phyloP scores from a whole-genome alignment of 2,329 filamentous ascomycete species.

The Nectriaceae sp. region DNA sequence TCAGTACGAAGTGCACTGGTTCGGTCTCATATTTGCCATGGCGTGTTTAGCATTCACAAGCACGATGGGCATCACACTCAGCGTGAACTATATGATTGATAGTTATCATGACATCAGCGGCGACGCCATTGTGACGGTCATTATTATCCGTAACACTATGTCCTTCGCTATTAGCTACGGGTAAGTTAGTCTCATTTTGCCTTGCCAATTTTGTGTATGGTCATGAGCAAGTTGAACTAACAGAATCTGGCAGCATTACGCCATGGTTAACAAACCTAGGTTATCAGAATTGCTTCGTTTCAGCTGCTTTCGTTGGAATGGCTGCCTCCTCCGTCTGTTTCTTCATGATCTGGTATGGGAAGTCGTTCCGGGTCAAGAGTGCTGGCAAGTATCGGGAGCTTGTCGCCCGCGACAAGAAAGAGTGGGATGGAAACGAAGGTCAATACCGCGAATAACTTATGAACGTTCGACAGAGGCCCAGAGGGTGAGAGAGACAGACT shows the following conservation, averaged over 20 bases:
- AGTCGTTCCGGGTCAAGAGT: slow-evolving; percentile 24
- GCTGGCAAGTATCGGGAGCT: slow-evolving; percentile 15
- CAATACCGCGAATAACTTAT: too few relatives aligned
- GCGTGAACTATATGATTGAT: slow-evolving; percentile 40
- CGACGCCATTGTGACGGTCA: slow-evolving; percentile 39
- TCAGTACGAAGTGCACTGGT: slow-evolving; percentile 39
- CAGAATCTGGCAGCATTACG: slow-evolving; percentile 3
- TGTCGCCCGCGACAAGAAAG: slow-evolving; percentile 5
- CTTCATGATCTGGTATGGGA: slow-evolving; percentile 50
- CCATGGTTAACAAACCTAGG: slow-evolving; percentile 11
- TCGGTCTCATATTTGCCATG: slow-evolving; percentile 42
- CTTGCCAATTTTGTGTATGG: background rate
- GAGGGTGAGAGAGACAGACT: background rate
- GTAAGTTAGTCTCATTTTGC: slow-evolving; percentile 3
- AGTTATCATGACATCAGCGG: slow-evolving; percentile 39
- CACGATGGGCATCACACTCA: slow-evolving; percentile 35
- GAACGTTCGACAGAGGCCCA: too few relatives aligned
- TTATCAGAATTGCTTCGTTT: slow-evolving; percentile 12
- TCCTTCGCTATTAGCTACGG: slow-evolving; percentile 32
- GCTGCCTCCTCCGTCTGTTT: slow-evolving; percentile 43
- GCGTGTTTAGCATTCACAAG: slow-evolving; percentile 32
- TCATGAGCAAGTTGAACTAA: background rate
- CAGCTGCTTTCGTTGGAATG: slow-evolving; percentile 30
- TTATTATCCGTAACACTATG: slow-evolving; percentile 39
- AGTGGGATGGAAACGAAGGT: slow-evolving; percentile 1